Base-by-base conservation (phyloP, 176 grass and related monocot species). In the Juncus effusus region DNA sequence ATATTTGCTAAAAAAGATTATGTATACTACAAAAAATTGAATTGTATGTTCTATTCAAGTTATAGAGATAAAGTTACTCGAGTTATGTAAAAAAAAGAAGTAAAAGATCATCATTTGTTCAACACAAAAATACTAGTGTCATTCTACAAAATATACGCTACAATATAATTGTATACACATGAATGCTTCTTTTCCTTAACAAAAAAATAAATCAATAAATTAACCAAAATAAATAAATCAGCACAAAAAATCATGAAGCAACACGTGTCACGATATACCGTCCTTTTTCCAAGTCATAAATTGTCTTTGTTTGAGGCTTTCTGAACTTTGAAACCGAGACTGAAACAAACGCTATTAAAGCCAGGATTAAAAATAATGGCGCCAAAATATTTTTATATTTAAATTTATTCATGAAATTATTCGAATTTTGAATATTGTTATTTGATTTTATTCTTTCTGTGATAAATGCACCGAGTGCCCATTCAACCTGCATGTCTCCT, bases 221-320 rank as follows among this genome's bases (percentile, higher is more conserved):
- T 50, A 5, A 15, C 42, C 6, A 70, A 39, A 51, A 3, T 53
- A 68, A 45, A 68, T 28, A 38, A 6, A 10, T 28, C 56, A 51
- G 54, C 36, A 82, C 65, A 90, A 55, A 79, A 63, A 55, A 71
- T 42, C 14, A 55, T 89, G 77, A 89, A 47, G 75, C 78, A 72
- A 89, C 51, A 77, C 51, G 82, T 19, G 84, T 89, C 16, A 89
- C 75, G 45, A 97, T 97, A 65, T 97, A 97, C 15, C 82, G 74
- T 14, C 85, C 88, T 86, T 97, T 97, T 74, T 97, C 93, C 45
- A 97, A 70, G 78, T 97, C 93, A 2, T 92, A 97, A 74, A 97
- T 89, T 51, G 86, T 97, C 61, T 86, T 97, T 2, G 76, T 80
- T 58, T 82, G 82, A 16, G 93, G 82, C 16, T 68, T 85, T 74